Evolutionary conservation across 179 eudicot species (phyloP), one percentile per base, ranked within the genome.

Genomic region (Amaranthus tricolor): DNA sequence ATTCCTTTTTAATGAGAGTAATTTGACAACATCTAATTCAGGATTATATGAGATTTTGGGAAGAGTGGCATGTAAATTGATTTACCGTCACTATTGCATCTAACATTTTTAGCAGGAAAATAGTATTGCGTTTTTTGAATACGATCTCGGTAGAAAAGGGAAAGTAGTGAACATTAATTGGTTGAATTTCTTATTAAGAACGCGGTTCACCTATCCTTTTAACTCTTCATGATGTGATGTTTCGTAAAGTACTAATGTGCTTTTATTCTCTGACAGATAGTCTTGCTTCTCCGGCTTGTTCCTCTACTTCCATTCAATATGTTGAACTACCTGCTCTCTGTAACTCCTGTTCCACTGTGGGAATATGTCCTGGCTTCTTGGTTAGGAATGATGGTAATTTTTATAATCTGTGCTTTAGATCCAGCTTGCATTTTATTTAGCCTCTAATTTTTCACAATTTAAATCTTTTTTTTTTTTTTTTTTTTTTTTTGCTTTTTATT

Each of bases 311-410:
- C 99, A 50, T 95, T 92, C 76, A 95, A 89, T 80, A 89, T 95
- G 88, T 49, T 95, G 89, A 95, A 95, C 79, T 95, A 95, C 85
- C 95, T 95, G 43, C 81, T 95, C 72, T 95, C 96, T 12, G 97
- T 95, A 64, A 95, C 97, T 78, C 95, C 99, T 51, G 90, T 93
- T 74, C 84, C 95, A n/a, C 50, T 90, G 49, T 84, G 89, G 83
- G 87, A 89, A 74, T 95, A 95, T 80, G 77, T 85, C 80, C 86
- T 95, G 80, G 97, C 97, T 72, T 87, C 99, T 53, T 95, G 99
- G 99, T 51, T 95, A 80, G 99, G 99, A 75, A 95, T 95, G 99
- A 86, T 92, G 99, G 99, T 95, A 92, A 60, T 45, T 60, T 56
- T 53, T 68, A 19, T 21, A 40, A 73, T 73, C 69, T 52, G 0